Conservation (phyloP, 164 flowering plant genomes). For the Buxus sempervirens region DNA sequence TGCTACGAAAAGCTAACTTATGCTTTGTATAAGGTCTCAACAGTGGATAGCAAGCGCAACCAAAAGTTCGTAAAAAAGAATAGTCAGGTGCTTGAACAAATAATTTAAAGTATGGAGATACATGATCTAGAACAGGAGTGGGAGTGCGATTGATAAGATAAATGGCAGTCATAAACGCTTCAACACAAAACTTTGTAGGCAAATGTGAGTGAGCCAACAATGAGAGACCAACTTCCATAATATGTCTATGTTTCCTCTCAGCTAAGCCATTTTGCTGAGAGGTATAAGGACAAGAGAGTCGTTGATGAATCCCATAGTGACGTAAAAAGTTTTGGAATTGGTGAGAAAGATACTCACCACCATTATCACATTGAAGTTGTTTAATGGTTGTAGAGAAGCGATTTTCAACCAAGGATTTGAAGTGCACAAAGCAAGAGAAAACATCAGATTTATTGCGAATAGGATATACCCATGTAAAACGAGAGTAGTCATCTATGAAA, state of each 20-base stretch:
- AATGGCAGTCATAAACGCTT: no score
- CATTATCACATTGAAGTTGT: constrained; percentile 4
- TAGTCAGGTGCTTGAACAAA: background rate
- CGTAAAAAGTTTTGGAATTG: background rate
- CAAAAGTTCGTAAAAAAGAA: background rate
- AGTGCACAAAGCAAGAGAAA: constrained; percentile 6
- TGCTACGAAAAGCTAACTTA: constrained; percentile 7
- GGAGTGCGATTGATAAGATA: no score
- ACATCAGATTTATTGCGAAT: constrained; percentile 2
- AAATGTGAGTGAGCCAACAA: constrained; percentile 8
- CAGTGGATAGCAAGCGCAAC: no score
- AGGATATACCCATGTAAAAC: background rate
- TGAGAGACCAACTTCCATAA: constrained; percentile 6
- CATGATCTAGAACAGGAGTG: background rate
- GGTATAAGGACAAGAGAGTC: no score
- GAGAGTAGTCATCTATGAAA: constrained; percentile 5
- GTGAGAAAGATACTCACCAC: constrained; percentile 1
- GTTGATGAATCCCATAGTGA: background rate
- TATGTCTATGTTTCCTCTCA: no score
- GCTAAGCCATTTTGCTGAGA: no score
- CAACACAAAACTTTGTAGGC: constrained; percentile 9
- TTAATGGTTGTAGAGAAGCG: constrained; percentile 1
- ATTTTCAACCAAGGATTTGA: constrained; percentile 1
- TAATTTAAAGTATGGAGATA: constrained; percentile 1
- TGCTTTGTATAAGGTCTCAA: constrained; percentile 1